phyloP scores from a whole-genome alignment of 192 early-diverging fungal genomes.

The Coemansia sp. region DNA sequence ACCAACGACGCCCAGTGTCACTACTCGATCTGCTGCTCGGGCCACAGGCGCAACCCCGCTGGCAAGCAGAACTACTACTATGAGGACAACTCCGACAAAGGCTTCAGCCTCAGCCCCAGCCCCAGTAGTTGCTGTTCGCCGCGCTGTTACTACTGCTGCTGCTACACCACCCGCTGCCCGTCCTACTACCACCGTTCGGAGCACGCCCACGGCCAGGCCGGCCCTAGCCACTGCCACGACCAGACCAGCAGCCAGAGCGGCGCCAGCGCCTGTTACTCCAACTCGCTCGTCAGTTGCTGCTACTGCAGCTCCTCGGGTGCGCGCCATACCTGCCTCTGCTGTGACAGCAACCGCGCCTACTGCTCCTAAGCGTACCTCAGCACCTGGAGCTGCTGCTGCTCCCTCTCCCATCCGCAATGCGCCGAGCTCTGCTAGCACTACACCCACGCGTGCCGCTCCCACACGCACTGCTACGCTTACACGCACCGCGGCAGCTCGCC shows the following conservation, averaged over 20 bases:
- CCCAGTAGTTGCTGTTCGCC: neutral
- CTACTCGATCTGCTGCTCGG: constrained; percentile 2
- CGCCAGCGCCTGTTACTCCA: neutral
- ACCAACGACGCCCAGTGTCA: constrained; percentile 10
- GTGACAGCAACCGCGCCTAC: neutral
- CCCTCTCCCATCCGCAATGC: neutral
- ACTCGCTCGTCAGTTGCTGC: neutral
- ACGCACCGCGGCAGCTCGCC: neutral
- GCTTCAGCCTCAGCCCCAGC: neutral
- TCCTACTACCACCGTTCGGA: neutral
- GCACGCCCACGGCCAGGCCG: neutral
- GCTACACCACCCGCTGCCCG: neutral
- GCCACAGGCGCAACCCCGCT: neutral
- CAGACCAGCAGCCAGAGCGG: neutral
- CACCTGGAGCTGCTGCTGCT: neutral
- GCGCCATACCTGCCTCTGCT: neutral
- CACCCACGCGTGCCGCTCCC: neutral
- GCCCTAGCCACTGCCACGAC: neutral
- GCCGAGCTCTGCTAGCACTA: neutral
- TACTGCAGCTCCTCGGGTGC: neutral
- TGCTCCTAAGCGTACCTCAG: neutral
- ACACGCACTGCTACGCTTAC: neutral
- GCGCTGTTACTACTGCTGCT: neutral
- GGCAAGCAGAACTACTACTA: neutral
- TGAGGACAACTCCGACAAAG: neutral